Evolutionary conservation across 768 basidiomycete genomes (phyloP).

Genomic region (Leccinellum albellum): DNA sequence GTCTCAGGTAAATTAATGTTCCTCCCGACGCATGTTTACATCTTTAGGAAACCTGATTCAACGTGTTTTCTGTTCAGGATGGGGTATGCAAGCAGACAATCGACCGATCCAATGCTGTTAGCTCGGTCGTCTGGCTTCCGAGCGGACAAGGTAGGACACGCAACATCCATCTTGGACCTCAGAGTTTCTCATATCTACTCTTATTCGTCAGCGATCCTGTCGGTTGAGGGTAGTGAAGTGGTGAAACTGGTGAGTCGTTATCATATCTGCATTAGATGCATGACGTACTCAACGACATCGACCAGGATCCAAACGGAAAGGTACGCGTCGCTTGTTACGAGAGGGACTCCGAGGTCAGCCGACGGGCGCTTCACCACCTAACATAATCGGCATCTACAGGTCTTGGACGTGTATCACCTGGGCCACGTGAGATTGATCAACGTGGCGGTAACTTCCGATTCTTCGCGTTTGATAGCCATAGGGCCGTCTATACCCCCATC

Average conservation of each 20-base stretch:
- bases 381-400: constrained; percentile 14
- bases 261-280: not conserved
- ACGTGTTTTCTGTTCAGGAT: constrained; percentile 29
- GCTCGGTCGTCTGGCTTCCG: constrained; percentile 50
- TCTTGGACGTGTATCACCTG: constrained; percentile 40
- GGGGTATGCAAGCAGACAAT: constrained; percentile 50
- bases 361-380: not conserved
- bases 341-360: not conserved
- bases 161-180: not conserved
- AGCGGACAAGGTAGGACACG: constrained; percentile 38
- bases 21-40: not conserved
- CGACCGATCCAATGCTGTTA: constrained; percentile 41
- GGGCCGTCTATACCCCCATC: constrained; percentile 41
- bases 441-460: constrained; percentile 46
- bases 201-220: constrained; percentile 40
- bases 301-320: constrained; percentile 41
- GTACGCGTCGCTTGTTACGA: constrained; percentile 13
- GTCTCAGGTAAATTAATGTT: constrained; percentile 37
- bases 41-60: not conserved
- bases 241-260: constrained; percentile 38
- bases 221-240: constrained; percentile 47
- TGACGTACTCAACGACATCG: not conserved
- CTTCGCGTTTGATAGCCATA: constrained; percentile 43
- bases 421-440: constrained; percentile 46
- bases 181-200: not conserved